These are phyloP conservation scores for Papiliotrema flavescens DNA, from an alignment of 1,284 basidiomycete species.

Conservation along the genomic window DNA sequence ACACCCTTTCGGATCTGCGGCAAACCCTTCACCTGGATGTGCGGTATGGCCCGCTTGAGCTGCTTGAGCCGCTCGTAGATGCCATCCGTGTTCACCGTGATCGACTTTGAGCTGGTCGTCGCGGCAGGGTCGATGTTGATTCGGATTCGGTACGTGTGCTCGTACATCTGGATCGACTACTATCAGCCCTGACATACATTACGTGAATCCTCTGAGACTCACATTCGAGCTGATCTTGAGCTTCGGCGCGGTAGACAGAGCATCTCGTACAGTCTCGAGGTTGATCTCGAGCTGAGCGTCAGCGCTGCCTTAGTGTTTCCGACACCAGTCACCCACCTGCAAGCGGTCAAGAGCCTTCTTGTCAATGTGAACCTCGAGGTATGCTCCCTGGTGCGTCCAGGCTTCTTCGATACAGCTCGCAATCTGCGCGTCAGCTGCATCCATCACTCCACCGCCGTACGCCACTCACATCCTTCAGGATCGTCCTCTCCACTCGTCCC, in stretches of 20 bases:
- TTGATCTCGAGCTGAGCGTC: slow-evolving; percentile 75
- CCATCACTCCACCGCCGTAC: too few relatives aligned
- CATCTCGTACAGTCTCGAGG: slow-evolving; percentile 88
- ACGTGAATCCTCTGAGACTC: slow-evolving; percentile 4
- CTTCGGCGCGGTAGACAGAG: slow-evolving; percentile 81
- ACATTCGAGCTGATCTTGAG: slow-evolving; percentile 89
- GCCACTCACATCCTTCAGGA: slow-evolving; percentile 77
- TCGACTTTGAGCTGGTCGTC: slow-evolving; percentile 7
- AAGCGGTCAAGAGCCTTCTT: slow-evolving; percentile 83
- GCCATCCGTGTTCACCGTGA: slow-evolving; percentile 56
- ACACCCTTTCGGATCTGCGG: slow-evolving; percentile 81
- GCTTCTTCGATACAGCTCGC: slow-evolving; percentile 92
- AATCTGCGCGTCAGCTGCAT: slow-evolving; percentile 57
- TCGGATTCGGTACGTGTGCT: slow-evolving; percentile 72
- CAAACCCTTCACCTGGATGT: slow-evolving; percentile 90
- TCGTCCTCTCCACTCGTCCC: slow-evolving; percentile 91
- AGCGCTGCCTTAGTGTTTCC: slow-evolving; percentile 6
- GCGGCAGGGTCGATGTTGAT: slow-evolving; percentile 50
- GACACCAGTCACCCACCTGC: slow-evolving; percentile 57
- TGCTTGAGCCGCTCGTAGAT: slow-evolving; percentile 78
- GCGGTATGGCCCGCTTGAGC: slow-evolving; percentile 72
- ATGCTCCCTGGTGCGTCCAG: slow-evolving; percentile 89
- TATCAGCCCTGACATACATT: too few relatives aligned
- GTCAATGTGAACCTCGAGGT: slow-evolving; percentile 91
- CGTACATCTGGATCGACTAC: slow-evolving; percentile 63